These are phyloP conservation scores for Malassezia nana DNA, from an alignment of 1,284 basidiomycete species.

Conservation along the genomic window DNA sequence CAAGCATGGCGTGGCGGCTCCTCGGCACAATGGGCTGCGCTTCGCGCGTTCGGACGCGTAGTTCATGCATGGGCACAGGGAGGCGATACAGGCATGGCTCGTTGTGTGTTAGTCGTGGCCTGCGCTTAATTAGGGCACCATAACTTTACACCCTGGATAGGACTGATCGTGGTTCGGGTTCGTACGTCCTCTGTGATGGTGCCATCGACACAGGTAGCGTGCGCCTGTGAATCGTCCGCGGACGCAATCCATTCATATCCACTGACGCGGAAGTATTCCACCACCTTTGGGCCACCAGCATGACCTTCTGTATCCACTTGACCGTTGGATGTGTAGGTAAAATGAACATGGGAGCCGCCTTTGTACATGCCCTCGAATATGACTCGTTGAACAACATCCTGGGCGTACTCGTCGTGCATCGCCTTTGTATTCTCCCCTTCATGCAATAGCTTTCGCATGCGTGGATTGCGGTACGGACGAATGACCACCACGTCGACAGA, in stretches of 20 bases:
- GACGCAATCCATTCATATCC: constrained; percentile 64
- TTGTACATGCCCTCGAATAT: constrained; percentile 34
- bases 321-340: constrained; percentile 17
- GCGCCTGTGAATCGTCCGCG: constrained; percentile 3
- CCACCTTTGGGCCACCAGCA: constrained; percentile 54
- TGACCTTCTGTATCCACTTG: constrained; percentile 45
- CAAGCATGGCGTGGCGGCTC: constrained; percentile 30
- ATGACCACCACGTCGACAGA: constrained; percentile 70
- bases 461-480: constrained; percentile 57
- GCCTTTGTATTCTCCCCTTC: background rate
- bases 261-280: constrained; percentile 70
- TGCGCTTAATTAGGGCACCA: background rate
- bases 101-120: constrained; percentile 35
- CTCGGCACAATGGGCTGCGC: constrained; percentile 14
- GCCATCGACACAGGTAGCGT: constrained; percentile 16
- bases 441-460: background rate
- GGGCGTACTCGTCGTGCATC: constrained; percentile 16
- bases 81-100: constrained; percentile 25
- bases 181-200: background rate
- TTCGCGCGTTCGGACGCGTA: constrained; percentile 29
- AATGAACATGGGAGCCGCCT: constrained; percentile 28
- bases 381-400: constrained; percentile 18
- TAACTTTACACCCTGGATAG: background rate
- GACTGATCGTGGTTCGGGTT: background rate
- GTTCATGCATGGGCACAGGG: constrained; percentile 33